Base-by-base conservation (phyloP, 164 flowering plant species). In the Chloranthus sessilifolius region DNA sequence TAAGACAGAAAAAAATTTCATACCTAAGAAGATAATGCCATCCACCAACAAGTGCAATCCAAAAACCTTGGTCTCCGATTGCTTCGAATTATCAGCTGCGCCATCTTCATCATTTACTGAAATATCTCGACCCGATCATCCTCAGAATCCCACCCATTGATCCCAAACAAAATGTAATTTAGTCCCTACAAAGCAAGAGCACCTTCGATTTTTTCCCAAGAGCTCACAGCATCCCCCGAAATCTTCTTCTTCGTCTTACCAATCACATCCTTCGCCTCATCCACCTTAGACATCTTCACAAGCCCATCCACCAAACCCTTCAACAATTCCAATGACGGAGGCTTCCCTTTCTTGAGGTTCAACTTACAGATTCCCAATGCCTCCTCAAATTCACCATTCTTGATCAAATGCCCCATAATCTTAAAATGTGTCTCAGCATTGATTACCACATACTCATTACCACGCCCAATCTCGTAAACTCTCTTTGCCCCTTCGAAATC, bases 151-250 rank as follows among this genome's bases (percentile, higher is more conserved):
- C 3, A 33, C 36, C 14, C 36, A 33, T n/a, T 33, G 36, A 4
- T 33, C 14, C 41, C 5, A 37, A 37, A 37, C 15, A 37, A 37
- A n/a, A 3, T 20, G 16, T n/a, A n/a, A n/a, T n/a, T 12, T 15
- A 14, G 19, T 5, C 5, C 29, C 46, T 44, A 60, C 47, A 59
- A 49, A 9, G 68, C 64, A 46, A 71, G 66, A 36, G 52, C 29
- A 29, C 52, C 56, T 62, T 67, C 75, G 44, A 67, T 27, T 57
- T 61, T 71, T 26, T 28, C 29, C 75, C 72, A 71, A 0, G 72
- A 60, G 48, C 61, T 64, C 34, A 52, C 25, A 41, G 75, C 72
- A 29, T 49, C 28, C 10, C 72, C 69, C 30, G 46, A 60, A 2
- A 71, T 62, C 60, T 46, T 50, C 62, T 42, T 64, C 67, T 64